These are phyloP conservation scores for Xenoacremonium recifei DNA, from an alignment of 2,329 filamentous ascomycete species.

Conservation along the genomic window DNA sequence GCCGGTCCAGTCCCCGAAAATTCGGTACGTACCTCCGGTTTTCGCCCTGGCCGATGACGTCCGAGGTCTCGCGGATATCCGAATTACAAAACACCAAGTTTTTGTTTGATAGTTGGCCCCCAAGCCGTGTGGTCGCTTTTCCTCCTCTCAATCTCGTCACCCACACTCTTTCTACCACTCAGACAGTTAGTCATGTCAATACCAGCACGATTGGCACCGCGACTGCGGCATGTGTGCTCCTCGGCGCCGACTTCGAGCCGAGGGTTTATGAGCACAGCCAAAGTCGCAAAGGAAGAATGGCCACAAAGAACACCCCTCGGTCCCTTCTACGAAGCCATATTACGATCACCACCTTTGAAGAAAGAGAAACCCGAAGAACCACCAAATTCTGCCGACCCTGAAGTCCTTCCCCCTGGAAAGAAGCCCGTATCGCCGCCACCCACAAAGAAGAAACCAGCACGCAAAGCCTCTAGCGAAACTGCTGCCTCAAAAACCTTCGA, in stretches of 20 bases:
- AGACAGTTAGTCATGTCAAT: constrained; percentile 27
- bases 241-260: constrained; percentile 18
- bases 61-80: constrained; percentile 28
- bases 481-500: constrained; percentile 3
- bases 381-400: constrained; percentile 36
- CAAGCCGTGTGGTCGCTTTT: constrained; percentile 11
- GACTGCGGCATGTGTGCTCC: constrained; percentile 28
- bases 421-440: constrained; percentile 12
- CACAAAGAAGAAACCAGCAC: constrained; percentile 20
- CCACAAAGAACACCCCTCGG: constrained; percentile 49
- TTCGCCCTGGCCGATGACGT: constrained; percentile 30
- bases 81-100: constrained; percentile 20
- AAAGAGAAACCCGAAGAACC: constrained; percentile 43
- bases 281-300: constrained; percentile 26
- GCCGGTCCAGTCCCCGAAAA: not conserved
- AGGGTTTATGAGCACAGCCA: constrained; percentile 27
- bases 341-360: constrained; percentile 43
- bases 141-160: not conserved
- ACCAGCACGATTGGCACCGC: constrained; percentile 28
- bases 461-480: not conserved
- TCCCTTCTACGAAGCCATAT: constrained; percentile 58
- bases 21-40: too few relatives aligned
- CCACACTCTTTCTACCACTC: not conserved
- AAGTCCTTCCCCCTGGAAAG: constrained; percentile 15
- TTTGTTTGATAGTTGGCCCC: constrained; percentile 12